Percentiles rank a stretch among this genome's conserved stretches.
phyloP scores from a whole-genome alignment of 805 yeast species.

The Spathaspora girioi region DNA sequence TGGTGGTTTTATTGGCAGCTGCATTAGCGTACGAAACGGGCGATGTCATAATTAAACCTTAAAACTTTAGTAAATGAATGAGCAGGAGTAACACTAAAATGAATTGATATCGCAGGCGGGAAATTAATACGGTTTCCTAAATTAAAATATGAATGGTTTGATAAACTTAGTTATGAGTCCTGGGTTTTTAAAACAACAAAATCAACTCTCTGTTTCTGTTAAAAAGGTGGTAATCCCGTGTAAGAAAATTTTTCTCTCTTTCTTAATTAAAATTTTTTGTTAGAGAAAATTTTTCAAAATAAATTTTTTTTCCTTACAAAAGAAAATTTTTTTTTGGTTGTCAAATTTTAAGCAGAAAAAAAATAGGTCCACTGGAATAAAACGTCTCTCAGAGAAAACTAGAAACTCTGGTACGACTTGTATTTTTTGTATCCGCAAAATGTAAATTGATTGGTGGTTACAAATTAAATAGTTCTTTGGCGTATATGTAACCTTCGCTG shows the following conservation, averaged over 20 bases:
- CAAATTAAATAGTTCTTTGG: not conserved
- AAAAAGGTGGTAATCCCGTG: not conserved
- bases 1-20: conserved; percentile 31
- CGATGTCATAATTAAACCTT: conserved; percentile 13
- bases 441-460: not conserved
- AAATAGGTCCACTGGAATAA: not conserved
- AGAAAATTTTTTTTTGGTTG: not conserved
- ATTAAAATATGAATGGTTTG: not conserved
- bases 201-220: not conserved
- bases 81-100: not conserved
- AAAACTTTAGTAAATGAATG: not conserved
- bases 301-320: not conserved
- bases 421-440: not conserved
- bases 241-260: not conserved
- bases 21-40: conserved; percentile 40
- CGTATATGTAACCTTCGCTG: not conserved
- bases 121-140: not conserved
- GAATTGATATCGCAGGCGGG: not conserved
- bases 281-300: not conserved
- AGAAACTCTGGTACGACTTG: not conserved
- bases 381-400: not conserved
- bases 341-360: not conserved
- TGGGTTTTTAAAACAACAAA: not conserved
- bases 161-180: not conserved
- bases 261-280: not conserved